Base-by-base conservation (phyloP, 169 alveolate species). In the Plasmodium malariae region DNA sequence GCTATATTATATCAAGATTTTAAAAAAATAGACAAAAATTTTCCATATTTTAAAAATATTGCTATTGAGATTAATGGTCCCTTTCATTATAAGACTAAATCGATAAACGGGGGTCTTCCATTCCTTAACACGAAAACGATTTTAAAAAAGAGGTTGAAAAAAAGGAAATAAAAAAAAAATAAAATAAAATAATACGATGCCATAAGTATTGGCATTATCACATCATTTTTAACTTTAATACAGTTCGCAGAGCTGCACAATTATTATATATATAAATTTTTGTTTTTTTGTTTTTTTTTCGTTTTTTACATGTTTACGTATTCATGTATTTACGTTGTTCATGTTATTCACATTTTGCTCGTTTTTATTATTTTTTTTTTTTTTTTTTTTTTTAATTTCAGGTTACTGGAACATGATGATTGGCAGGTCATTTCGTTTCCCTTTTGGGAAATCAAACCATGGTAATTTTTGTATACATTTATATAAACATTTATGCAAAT, bases 371-470 rank as follows among this genome's bases (percentile, higher is more conserved):
- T 57, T 37, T 74, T 59, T 30, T 59, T 62, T 59, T 24, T 59
- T 78, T 65, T 65, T 34, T 67, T 14, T 48, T 65, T 49, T n/a
- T 4, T 2, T 9, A 6, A 51, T 30, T 45, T 14, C 70, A 83
- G 91, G 57, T 60, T 83, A 63, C 51, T 83, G 14, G 72, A 83
- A 43, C 51, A 67, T 43, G 91, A 83, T 21, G 32, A 68, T 3
- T 83, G 91, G 91, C 62, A 49, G 19, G 91, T 83, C 28, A 83
- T 83, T 59, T 83, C 91, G 1, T 60, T 83, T 59, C 91, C 91
- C 71, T 83, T 83, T 67, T 83, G 91, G 91, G 91, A 83, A 67
- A 45, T 83, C 21, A 83, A 83, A 51, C 91, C 91, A 83, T 83
- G 91, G 91, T 83, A 83, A 49, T 14, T 5, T 40, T 40, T 40